Percentiles rank a stretch among this genome's conserved stretches.
These are phyloP conservation scores for Arachis stenosperma DNA, from an alignment of 306 rosid species.

Conservation along the genomic window DNA sequence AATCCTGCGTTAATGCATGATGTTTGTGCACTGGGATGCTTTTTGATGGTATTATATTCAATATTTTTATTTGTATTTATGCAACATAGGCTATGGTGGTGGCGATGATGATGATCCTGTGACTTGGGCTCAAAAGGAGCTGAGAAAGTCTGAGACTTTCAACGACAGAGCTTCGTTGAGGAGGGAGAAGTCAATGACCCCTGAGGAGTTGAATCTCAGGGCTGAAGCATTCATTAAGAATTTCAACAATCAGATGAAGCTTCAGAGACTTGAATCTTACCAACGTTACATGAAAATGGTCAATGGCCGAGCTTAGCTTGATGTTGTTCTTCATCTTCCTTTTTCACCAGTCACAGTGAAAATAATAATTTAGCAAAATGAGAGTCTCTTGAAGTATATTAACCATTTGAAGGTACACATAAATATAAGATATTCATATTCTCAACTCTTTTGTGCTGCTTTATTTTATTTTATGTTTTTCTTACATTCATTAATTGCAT, in stretches of 20 bases:
- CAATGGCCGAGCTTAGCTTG: constrained; percentile 44
- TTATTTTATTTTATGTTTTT: background rate
- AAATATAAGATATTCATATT: background rate
- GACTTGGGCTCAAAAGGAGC: constrained; percentile 65
- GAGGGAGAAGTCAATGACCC: constrained; percentile 73
- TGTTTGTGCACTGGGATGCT: too few species aligned
- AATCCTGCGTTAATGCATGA: too few species aligned
- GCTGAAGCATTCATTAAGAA: constrained; percentile 73
- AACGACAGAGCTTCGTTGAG: constrained; percentile 56
- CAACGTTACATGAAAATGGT: constrained; percentile 63
- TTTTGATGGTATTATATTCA: too few species aligned
- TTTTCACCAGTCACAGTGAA: constrained; percentile 43
- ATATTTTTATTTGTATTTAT: too few species aligned
- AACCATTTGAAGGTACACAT: constrained; percentile 43
- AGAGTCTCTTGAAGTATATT: constrained; percentile 31
- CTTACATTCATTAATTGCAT: constrained; percentile 11
- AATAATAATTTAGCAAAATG: constrained; percentile 34
- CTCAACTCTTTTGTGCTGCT: background rate
- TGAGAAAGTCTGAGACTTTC: constrained; percentile 72
- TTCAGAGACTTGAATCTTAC: constrained; percentile 82
- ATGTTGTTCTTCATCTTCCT: constrained; percentile 34
- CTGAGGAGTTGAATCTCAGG: constrained; percentile 64
- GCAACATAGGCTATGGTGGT: background rate
- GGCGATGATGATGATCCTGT: constrained; percentile 64
- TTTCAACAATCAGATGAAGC: constrained; percentile 60